Evolutionary conservation across 1,284 basidiomycete species (phyloP), one percentile per base, ranked within the genome.

Genomic region (Salmacisia buchloeana): DNA sequence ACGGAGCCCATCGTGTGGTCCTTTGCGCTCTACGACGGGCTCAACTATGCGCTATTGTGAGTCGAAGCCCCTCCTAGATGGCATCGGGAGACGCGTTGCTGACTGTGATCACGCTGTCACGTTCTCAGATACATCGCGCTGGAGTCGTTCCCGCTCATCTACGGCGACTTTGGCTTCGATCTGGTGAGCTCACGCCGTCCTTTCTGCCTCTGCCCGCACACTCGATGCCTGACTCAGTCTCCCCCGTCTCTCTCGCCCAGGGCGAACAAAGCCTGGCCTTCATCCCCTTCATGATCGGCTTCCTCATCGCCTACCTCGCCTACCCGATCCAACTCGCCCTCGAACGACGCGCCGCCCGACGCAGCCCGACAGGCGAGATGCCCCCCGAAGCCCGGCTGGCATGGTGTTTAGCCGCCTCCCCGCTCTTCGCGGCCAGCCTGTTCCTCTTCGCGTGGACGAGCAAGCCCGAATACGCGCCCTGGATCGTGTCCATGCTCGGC

Each of bases 41-140:
- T 67, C 36, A 76, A 75, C 58, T 76, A 75, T 59, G 62, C 65
- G 12, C 39, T 69, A 7, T 36, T 59, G 10, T n/a, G n/a, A n/a
- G n/a, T n/a, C n/a, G n/a, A n/a, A n/a, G n/a, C n/a, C n/a, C n/a
- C n/a, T n/a, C n/a, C n/a, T n/a, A n/a, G n/a, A n/a, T n/a, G n/a
- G n/a, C 27, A 23, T 45, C 43, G 43, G 43, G 21, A 23, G 21
- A 21, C 27, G 27, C 43, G 43, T 45, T 45, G 43, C 43, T 45
- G 43, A 45, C 43, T 45, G 21, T n/a, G n/a, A n/a, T n/a, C n/a
- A n/a, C n/a, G n/a, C n/a, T n/a, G n/a, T n/a, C n/a, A n/a, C n/a
- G n/a, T n/a, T n/a, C n/a, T 81, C 25, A n/a, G n/a, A n/a, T 82
- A 81, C 71, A 74, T 77, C 52, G 78, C 79, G 66, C 74, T 82